phyloP scores from a whole-genome alignment of 192 early-diverging fungal genomes.

The Coemansia sp. region DNA sequence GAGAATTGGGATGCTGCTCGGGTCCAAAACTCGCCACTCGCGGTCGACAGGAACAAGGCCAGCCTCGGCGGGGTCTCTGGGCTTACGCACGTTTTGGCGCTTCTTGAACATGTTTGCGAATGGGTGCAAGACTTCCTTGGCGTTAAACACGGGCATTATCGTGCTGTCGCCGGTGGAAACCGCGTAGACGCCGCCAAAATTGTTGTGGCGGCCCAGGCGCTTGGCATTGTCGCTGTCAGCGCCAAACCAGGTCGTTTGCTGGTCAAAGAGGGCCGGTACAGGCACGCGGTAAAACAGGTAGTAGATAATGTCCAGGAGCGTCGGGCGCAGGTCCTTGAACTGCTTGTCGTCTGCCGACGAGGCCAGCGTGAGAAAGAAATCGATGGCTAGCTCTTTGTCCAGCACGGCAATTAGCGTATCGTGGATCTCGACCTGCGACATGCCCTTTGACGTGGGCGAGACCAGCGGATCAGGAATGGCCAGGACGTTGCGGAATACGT shows the following conservation, averaged over 20 bases:
- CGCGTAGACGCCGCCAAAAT: conserved; percentile 72
- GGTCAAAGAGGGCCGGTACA: conserved; percentile 33
- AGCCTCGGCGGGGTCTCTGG: conserved; percentile 8
- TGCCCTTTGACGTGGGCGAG: conserved; percentile 58
- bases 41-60: conserved; percentile 13
- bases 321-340: conserved; percentile 44
- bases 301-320: conserved; percentile 52
- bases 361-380: conserved; percentile 73
- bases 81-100: conserved; percentile 16
- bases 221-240: conserved; percentile 6
- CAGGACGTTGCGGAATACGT: conserved; percentile 79
- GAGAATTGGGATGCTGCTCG: conserved; percentile 25
- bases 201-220: conserved; percentile 59
- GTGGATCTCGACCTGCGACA: conserved; percentile 67
- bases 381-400: conserved; percentile 64
- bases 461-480: conserved; percentile 76
- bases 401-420: conserved; percentile 62
- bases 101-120: conserved; percentile 47
- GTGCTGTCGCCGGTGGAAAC: conserved; percentile 52
- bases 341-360: conserved; percentile 65
- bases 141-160: conserved; percentile 51
- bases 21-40: conserved; percentile 37
- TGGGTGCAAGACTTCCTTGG: conserved; percentile 40
- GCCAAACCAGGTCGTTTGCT: conserved; percentile 25
- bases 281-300: conserved; percentile 53